Base-by-base conservation (phyloP, 148 eudicot genomes). In the Pouteria glomerata region DNA sequence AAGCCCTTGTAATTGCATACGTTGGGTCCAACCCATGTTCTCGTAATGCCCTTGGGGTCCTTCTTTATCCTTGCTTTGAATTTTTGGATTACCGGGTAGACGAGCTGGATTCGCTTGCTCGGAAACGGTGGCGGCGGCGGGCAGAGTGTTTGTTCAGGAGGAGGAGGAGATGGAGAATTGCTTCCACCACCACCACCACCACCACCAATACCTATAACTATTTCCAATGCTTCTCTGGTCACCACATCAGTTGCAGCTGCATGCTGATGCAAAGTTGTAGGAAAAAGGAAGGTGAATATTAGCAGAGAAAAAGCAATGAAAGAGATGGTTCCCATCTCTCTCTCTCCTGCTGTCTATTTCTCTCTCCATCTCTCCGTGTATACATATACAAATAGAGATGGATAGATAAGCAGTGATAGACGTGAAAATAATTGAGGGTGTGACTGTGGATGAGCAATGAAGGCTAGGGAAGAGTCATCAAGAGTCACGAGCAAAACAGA, bases 1-100 rank as follows among this genome's bases (percentile, higher is more conserved):
- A 74, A 74, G 47, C 77, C 77, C 61, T 67, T 74, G 64, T 74
- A 74, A 10, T 65, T 24, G 37, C 72, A 74, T 0, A 66, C 23
- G 24, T 66, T 66, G 7, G 66, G 19, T 29, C 77, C 77, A 7
- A 27, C 50, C 77, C 77, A 74, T n/a, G 77, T 74, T 1, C 44
- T 33, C 44, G 77, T 67, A 26, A 74, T 47, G 48, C 59, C 58
- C 0, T n/a, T 8, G 6, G 77, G 77, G 59, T 74, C 77, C 5
- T 44, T 19, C 1, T 24, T 57, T 21, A 74, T 57, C 8, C 31
- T 67, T 7, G 19, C 10, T 29, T 58, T 74, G 72, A 74, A 58
- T 2, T 58, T 50, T 47, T 74, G 72, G 47, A 74, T 74, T 0
- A 74, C 59, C 2, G 62, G 73, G 52, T 70, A 70, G 34, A 27